Evolutionary conservation across 371 early-diverging fungal genomes (phyloP).

Genomic region (Furculomyces boomerangus): DNA sequence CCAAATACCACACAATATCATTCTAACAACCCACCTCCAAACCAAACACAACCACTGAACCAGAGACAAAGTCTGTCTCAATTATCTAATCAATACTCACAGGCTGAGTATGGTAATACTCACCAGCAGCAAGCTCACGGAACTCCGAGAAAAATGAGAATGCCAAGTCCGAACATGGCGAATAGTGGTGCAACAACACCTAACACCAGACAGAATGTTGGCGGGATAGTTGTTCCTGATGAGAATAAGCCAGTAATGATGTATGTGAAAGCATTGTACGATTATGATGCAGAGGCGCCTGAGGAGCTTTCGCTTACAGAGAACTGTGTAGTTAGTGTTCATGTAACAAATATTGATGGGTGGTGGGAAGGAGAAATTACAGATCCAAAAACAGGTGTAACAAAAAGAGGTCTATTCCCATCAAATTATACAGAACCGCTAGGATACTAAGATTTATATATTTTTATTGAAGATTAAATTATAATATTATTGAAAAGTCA

Average conservation of each 20-base stretch:
- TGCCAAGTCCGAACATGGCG: not conserved
- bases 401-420: conserved; percentile 33
- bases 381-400: conserved; percentile 19
- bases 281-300: conserved; percentile 55
- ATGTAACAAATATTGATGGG: conserved; percentile 35
- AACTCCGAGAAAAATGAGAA: not conserved
- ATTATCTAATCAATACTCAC: too few relatives aligned
- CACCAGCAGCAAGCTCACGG: not conserved
- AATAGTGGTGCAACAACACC: not conserved
- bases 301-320: conserved; percentile 59
- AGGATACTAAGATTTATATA: not conserved
- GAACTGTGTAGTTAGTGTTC: conserved; percentile 58
- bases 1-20: too few relatives aligned
- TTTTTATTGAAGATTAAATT: too few relatives aligned
- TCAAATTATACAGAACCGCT: conserved; percentile 38
- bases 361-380: conserved; percentile 58
- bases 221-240: not conserved
- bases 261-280: conserved; percentile 60
- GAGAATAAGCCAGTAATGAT: conserved; percentile 4
- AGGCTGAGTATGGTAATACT: not conserved
- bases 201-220: not conserved
- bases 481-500: too few relatives aligned
- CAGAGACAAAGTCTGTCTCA: too few relatives aligned
- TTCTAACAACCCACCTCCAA: too few relatives aligned
- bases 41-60: too few relatives aligned